Evolutionary conservation across 1,139 yeast species (phyloP), one percentile per base, ranked within the genome.

Genomic region (Hanseniaspora uvarum): DNA sequence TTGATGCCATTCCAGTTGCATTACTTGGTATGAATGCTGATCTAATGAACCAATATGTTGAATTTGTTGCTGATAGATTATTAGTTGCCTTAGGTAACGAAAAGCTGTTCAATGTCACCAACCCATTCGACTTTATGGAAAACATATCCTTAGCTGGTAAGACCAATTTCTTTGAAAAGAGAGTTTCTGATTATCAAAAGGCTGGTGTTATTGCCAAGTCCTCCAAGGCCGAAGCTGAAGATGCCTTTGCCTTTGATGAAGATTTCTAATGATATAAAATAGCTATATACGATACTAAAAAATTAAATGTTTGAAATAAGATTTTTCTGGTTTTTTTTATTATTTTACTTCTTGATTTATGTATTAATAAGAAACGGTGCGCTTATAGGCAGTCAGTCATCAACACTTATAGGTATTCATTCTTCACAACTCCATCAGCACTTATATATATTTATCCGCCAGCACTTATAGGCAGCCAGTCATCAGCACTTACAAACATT

Each of bases 111-210:
- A 86, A 87, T 66, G 92, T 78, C 58, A 74, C 85, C 59, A 94
- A 92, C 70, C 99, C 99, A 69, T 92, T 92, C 70, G 97, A 89
- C 71, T 92, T 89, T 68, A 92, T 92, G 98, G 99, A 92, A 74
- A 88, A 88, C 75, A 88, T 88, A 65, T 88, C 97, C 24, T 79
- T 92, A 64, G 94, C 96, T 57, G 98, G 98, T 71, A 92, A 92
- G 79, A 89, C 98, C 63, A 92, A 92, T 76, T 92, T 94, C 80
- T 92, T 92, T 68, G 99, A 92, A 78, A 92, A 92, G 80, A 85
- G 97, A 73, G 98, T 92, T 58, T 85, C 95, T 58, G 99, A 94
- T 72, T 94, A 94, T 75, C 96, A 92, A 75, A 92, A 92, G 76
- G 97, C 97, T 55, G 97, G 97, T 74, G 98, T 92, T 65, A 92